These are phyloP conservation scores for Aspergillus pseudonomiae DNA, from an alignment of 2,329 filamentous ascomycete genomes.

Conservation along the genomic window DNA sequence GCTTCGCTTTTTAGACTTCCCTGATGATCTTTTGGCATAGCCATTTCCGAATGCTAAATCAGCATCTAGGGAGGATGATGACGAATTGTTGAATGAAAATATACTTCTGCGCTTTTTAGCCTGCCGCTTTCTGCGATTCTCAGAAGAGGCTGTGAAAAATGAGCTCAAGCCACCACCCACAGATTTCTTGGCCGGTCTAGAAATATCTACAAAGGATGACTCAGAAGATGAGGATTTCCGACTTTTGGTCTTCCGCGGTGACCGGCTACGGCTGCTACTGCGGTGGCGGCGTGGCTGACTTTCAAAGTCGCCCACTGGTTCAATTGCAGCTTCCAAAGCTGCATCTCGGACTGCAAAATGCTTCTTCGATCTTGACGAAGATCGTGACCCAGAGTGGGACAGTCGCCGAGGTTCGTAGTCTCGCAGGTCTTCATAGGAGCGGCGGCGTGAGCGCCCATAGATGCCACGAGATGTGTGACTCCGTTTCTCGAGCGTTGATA, in stretches of 20 bases:
- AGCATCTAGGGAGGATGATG: slow-evolving; percentile 68
- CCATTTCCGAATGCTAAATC: slow-evolving; percentile 70
- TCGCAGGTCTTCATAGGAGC: slow-evolving; percentile 31
- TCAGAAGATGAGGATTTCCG: slow-evolving; percentile 55
- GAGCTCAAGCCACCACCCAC: slow-evolving; percentile 59
- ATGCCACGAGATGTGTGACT: slow-evolving; percentile 51
- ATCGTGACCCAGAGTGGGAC: slow-evolving; percentile 46
- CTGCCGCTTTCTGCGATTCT: slow-evolving; percentile 54
- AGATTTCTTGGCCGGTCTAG: slow-evolving; percentile 54
- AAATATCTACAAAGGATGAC: slow-evolving; percentile 68
- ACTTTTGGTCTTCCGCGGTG: slow-evolving; percentile 34
- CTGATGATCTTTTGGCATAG: slow-evolving; percentile 42
- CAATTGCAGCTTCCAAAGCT: slow-evolving; percentile 42
- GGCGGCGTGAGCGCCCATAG: slow-evolving; percentile 30
- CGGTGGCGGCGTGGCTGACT: slow-evolving; percentile 28
- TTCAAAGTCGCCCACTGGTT: slow-evolving; percentile 31
- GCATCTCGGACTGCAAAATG: slow-evolving; percentile 37
- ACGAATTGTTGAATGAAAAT: slow-evolving; percentile 64
- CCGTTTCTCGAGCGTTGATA: slow-evolving; percentile 34
- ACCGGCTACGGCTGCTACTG: slow-evolving; percentile 28
- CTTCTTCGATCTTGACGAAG: slow-evolving; percentile 32
- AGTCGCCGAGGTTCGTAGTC: slow-evolving; percentile 31
- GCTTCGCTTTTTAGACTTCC: slow-evolving; percentile 39
- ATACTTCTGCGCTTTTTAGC: slow-evolving; percentile 54
- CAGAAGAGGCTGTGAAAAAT: slow-evolving; percentile 66